Evolutionary conservation across 2,329 filamentous ascomycete genomes (phyloP).

Genomic region (Fusarium sp.): DNA sequence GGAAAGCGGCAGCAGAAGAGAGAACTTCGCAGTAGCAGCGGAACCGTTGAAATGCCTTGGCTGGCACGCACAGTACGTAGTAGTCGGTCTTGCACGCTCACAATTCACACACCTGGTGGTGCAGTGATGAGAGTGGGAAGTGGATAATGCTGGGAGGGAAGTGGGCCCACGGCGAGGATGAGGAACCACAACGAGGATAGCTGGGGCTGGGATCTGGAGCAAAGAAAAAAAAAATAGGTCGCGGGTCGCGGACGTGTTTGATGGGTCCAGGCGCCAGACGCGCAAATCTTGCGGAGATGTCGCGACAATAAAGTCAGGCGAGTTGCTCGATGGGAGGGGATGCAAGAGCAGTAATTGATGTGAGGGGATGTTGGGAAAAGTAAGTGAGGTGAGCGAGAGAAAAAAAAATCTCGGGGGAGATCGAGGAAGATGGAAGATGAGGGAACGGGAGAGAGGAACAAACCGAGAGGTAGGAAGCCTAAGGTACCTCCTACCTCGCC

Average conservation of each 20-base stretch:
- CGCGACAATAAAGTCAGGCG: constrained; percentile 23
- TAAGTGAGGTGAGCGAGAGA: constrained; percentile 41
- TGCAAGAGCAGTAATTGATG: constrained; percentile 13
- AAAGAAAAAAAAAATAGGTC: constrained; percentile 43
- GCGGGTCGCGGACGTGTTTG: constrained; percentile 44
- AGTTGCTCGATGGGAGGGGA: constrained; percentile 10
- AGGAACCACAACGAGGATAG: constrained; percentile 46
- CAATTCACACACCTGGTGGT: constrained; percentile 34
- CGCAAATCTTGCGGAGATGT: constrained; percentile 42
- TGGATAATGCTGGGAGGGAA: constrained; percentile 43
- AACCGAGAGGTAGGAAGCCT: constrained; percentile 14
- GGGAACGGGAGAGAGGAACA: constrained; percentile 35
- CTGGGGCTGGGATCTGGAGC: constrained; percentile 46
- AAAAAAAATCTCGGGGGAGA: constrained; percentile 38
- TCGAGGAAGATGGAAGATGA: constrained; percentile 40
- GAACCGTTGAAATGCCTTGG: constrained; percentile 43
- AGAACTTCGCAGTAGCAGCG: constrained; percentile 24
- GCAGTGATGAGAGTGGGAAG: constrained; percentile 39
- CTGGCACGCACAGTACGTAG: constrained; percentile 37
- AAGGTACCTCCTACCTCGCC: constrained; percentile 33
- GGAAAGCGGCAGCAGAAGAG: constrained; percentile 16
- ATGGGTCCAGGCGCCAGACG: constrained; percentile 47
- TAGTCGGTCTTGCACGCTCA: constrained; percentile 31
- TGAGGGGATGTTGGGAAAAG: constrained; percentile 37
- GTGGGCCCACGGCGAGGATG: constrained; percentile 44